Evolutionary conservation across 441 rosid genomes (phyloP), one percentile per base, ranked within the genome.

Genomic region (Gossypium gossypioides): DNA sequence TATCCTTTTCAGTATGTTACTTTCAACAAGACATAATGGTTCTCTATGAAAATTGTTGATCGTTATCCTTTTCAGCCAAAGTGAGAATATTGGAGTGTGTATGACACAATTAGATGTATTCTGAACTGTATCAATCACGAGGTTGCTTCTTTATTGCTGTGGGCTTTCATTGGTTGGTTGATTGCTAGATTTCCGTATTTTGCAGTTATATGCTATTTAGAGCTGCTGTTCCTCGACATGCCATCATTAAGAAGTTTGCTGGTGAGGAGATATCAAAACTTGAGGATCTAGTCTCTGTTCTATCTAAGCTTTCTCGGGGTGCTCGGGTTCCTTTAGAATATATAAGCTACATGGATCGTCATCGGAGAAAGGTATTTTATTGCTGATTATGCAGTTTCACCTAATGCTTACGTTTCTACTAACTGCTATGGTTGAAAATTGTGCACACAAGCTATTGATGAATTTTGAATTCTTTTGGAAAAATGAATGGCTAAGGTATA

Each of bases 201-300:
- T 83, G 81, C 89, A 96, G 99, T 73, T 93, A 96, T 73, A 93
- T 93, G 99, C 83, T 96, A 64, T 86, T 78, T 80, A 89, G 97
- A 85, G 97, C 97, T 27, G 96, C 97, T 77, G 94, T 96, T 77
- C 94, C 96, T 78, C 88, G 96, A 55, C 98, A 91, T 84, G 97
- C 99, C 69, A 91, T 96, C 75, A 93, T 96, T 71, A 89, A 88
- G 86, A 96, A 90, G 83, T 86, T 96, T 84, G 91, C 93, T 63
- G 93, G 91, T 69, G 88, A 86, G 79, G 93, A 91, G 77, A 91
- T 93, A 76, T 83, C 91, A 24, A 77, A 37, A 62, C 89, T 96
- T 64, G 90, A 88, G 70, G 91, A 93, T 61, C 77, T 96, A 56
- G 83, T 96, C 73, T 78, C 87, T 57, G 86, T 89, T 79, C 77